Evolutionary conservation across 306 rosid genomes (phyloP), one percentile per base, ranked within the genome.

Genomic region (Amphicarpaea edgeworthii): DNA sequence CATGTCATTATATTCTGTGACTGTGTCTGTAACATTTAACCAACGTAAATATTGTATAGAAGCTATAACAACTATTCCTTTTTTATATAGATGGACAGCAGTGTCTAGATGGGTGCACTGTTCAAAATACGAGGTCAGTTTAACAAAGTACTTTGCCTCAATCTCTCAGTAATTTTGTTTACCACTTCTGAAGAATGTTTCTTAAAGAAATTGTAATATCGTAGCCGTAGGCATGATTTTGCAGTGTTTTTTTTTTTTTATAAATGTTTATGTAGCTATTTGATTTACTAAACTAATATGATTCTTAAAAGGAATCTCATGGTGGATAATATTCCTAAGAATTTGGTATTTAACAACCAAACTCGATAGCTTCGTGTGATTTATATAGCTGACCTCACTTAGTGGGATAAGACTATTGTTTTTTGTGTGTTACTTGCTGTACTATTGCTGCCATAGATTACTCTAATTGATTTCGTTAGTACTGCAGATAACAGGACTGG

Each of bases 51-150:
- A 75, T 47, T 30, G 46, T 46, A 38, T 4, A 47, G 8, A 24
- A 50, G 53, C 58, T 40, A 43, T 79, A 50, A 34, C 2, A 54
- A 63, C 23, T 61, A 32, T 51, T 38, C 15, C 10, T n/a, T 68
- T 43, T 8, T 21, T 70, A 70, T 79, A 57, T 78, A 93, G 98
- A 85, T 93, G 98, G 97, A 32, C 90, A 19, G 68, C 97, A 54
- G 42, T 93, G 74, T 83, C 97, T 83, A 88, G 98, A 86, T 91
- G 91, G 98, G 93, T 85, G 77, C 90, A 91, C 81, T 93, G 98
- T 85, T 91, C 98, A 34, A 91, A 93, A 79, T 91, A 73, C 82
- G 98, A 93, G 98, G 97, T 88, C 46, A 72, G 92, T 79, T 79
- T 17, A 47, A 74, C 66, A 14, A 16, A 68, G 54, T 7, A 5